Evolutionary conservation across 805 yeast genomes (phyloP).

Genomic region (Blastobotrys muscicola): DNA sequence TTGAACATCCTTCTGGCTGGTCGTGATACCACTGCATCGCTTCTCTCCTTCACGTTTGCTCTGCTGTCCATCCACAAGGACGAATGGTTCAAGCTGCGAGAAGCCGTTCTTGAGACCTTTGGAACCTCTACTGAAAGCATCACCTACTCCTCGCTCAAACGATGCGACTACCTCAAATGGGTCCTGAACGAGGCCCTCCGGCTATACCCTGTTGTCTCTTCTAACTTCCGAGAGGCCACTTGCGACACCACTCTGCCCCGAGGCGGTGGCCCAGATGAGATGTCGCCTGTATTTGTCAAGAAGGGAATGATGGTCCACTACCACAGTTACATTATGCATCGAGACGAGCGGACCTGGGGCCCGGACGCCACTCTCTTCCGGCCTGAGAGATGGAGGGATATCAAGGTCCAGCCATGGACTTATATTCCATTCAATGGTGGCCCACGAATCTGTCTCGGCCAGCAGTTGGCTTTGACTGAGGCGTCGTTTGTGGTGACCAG

Average conservation of each 20-base stretch:
- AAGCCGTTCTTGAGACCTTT: slow-evolving; percentile 15
- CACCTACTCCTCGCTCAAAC: slow-evolving; percentile 34
- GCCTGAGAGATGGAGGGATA: slow-evolving; percentile 27
- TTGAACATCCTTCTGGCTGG: slow-evolving; percentile 42
- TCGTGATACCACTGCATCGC: slow-evolving; percentile 42
- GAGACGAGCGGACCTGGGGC: slow-evolving; percentile 33
- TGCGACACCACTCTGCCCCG: slow-evolving; percentile 40
- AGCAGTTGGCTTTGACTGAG: slow-evolving; percentile 42
- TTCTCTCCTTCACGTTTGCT: slow-evolving; percentile 33
- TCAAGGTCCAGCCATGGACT: slow-evolving; percentile 33
- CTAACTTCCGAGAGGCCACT: slow-evolving; percentile 37
- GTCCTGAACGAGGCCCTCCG: slow-evolving; percentile 39
- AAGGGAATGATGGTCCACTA: slow-evolving; percentile 36
- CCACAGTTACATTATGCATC: slow-evolving; percentile 31
- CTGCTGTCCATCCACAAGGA: slow-evolving; percentile 35
- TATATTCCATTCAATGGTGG: slow-evolving; percentile 42
- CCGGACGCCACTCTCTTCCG: slow-evolving; percentile 33
- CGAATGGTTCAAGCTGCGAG: slow-evolving; percentile 30
- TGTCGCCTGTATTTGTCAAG: slow-evolving; percentile 35
- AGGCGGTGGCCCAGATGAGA: slow-evolving; percentile 47
- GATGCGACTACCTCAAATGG: slow-evolving; percentile 34
- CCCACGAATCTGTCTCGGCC: slow-evolving; percentile 43
- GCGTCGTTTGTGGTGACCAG: slow-evolving; percentile 34
- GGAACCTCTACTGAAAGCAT: slow-evolving; percentile 18
- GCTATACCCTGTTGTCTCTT: slow-evolving; percentile 43